Evolutionary conservation across 176 grass and related monocot species (phyloP).

Genomic region (Areca catechu): DNA sequence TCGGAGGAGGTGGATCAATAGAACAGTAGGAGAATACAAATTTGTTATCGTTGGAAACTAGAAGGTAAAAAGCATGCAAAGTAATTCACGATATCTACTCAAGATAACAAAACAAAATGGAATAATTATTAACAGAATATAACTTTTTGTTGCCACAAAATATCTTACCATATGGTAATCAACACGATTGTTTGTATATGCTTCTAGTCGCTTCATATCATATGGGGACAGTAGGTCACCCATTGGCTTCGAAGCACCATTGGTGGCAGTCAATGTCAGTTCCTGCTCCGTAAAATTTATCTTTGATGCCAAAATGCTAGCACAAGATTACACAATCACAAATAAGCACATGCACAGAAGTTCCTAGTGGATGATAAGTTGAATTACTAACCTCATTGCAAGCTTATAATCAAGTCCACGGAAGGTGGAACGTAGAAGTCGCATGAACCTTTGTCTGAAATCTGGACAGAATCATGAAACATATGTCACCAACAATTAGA

Average conservation of each 20-base stretch:
- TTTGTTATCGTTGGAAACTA: too few species aligned
- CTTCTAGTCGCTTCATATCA: conserved; percentile 89
- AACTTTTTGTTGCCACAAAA: neutral
- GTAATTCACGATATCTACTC: too few species aligned
- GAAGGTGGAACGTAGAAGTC: conserved; percentile 68
- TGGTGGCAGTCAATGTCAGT: conserved; percentile 17
- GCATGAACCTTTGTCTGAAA: conserved; percentile 81
- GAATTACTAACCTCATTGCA: conserved; percentile 62
- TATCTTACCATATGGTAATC: conserved; percentile 90
- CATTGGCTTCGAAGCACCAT: conserved; percentile 28
- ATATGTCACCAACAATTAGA: neutral
- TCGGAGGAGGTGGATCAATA: too few species aligned
- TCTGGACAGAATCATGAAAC: conserved; percentile 38
- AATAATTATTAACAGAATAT: too few species aligned
- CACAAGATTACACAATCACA: conserved; percentile 18
- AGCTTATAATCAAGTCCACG: conserved; percentile 66
- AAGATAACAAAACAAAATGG: too few species aligned
- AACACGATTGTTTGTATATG: conserved; percentile 85
- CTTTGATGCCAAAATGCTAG: conserved; percentile 77
- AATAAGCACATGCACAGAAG: conserved; percentile 16
- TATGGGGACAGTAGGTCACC: conserved; percentile 52
- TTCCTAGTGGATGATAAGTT: neutral
- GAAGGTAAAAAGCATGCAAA: too few species aligned
- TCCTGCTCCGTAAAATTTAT: conserved; percentile 57
- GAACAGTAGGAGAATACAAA: too few species aligned